Base-by-base conservation (phyloP, 495 filamentous ascomycete genomes). In the Pseudomonodictys pantanalensis region DNA sequence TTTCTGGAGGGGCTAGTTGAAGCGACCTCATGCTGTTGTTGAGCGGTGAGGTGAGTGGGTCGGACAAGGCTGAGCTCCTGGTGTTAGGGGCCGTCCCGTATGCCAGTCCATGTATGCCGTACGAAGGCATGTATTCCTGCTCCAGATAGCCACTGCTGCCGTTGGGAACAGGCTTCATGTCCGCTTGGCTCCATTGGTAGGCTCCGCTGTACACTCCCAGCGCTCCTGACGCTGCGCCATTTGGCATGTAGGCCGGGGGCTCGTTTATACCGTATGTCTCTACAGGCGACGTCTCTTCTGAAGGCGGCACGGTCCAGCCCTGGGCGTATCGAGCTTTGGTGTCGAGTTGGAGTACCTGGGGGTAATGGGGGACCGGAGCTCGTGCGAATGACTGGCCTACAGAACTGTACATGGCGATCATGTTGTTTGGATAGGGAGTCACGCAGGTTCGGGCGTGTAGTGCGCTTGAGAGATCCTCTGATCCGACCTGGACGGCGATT, bases 11-110 rank as follows among this genome's bases (percentile, higher is more conserved):
- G 12, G 57, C 10, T 39, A 56, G 30, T 38, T 68, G 68, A 18
- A 73, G 65, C 1, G 65, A 64, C 12, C 62, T 60, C 72, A 74
- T 71, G n/a, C n/a, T n/a, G n/a, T n/a, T n/a, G 58, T 64, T 69
- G 9, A 74, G 60, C 1, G 66, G 52, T 12, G 69, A 71, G 15
- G n/a, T n/a, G n/a, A 58, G 38, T 15, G 35, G 12, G 42, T 69
- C 69, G 24, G 35, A 57, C 3, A 48, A 58, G 12, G 66, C 60
- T 17, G 53, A 47, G 10, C 56, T 33, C 25, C 69, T 65, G 29
- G 32, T 35, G 39, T 30, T 41, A 12, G 51, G 23, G 38, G 28
- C 50, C 12, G 30, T 24, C 7, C 56, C 18, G 35, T 50, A 65
- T 6, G 65, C 39, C 2, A 54, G 32, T 8, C 42, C 52, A 25